phyloP scores from a whole-genome alignment of 2,329 filamentous ascomycete species.

The Rachicladosporium sp. region DNA sequence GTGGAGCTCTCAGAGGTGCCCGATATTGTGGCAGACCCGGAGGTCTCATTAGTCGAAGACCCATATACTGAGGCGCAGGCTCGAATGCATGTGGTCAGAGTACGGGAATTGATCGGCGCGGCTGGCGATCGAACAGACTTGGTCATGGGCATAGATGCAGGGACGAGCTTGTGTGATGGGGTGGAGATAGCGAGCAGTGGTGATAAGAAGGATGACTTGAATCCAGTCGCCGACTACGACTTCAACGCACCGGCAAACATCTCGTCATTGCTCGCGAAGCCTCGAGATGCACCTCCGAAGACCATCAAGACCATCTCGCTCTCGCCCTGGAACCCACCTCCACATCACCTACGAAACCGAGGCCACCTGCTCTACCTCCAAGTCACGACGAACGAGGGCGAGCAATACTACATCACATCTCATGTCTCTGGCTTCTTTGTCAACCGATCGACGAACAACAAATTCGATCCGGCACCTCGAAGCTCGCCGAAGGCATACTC shows the following conservation, averaged over 20 bases:
- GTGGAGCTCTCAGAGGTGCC: slow-evolving; percentile 81
- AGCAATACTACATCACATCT: slow-evolving; percentile 85
- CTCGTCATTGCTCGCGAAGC: slow-evolving; percentile 56
- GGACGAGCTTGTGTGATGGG: slow-evolving; percentile 74
- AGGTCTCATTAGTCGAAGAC: slow-evolving; percentile 75
- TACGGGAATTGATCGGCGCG: slow-evolving; percentile 86
- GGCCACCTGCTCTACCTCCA: slow-evolving; percentile 87
- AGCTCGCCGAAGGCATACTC: slow-evolving; percentile 63
- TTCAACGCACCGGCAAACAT: slow-evolving; percentile 58
- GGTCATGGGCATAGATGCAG: slow-evolving; percentile 73
- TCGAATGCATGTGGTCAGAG: slow-evolving; percentile 80
- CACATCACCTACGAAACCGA: slow-evolving; percentile 77
- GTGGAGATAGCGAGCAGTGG: slow-evolving; percentile 33
- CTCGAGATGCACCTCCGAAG: slow-evolving; percentile 61
- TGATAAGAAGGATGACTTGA: slow-evolving; percentile 15
- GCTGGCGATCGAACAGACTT: slow-evolving; percentile 79
- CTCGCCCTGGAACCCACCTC: slow-evolving; percentile 93
- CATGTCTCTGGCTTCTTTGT: slow-evolving; percentile 94
- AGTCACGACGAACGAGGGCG: slow-evolving; percentile 82
- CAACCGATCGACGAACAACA: slow-evolving; percentile 89
- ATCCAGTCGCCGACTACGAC: slow-evolving; percentile 58
- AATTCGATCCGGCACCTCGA: slow-evolving; percentile 83
- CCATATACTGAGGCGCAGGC: slow-evolving; percentile 98
- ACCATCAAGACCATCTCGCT: slow-evolving; percentile 81
- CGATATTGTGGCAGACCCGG: slow-evolving; percentile 62